These are phyloP conservation scores for Gyrodon lividus DNA, from an alignment of 768 basidiomycete genomes.

Conservation along the genomic window DNA sequence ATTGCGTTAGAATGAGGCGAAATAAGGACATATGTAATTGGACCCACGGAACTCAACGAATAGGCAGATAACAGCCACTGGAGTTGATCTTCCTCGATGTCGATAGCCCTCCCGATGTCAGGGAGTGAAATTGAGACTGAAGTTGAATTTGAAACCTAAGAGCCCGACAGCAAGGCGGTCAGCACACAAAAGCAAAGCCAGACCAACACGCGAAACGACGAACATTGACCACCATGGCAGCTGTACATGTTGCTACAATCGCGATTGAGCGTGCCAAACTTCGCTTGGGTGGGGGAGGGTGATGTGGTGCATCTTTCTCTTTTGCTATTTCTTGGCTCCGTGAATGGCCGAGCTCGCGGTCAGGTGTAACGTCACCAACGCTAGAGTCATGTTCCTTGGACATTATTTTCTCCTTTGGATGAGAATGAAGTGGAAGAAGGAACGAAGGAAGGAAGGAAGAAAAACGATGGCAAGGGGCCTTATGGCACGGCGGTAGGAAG, in stretches of 20 bases:
- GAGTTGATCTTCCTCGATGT: slow-evolving; percentile 49
- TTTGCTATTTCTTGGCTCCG: slow-evolving; percentile 4
- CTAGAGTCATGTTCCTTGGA: slow-evolving; percentile 9
- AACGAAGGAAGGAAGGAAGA: background rate
- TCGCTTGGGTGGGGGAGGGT: slow-evolving; percentile 7
- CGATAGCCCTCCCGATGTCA: slow-evolving; percentile 47
- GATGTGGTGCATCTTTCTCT: slow-evolving; percentile 3
- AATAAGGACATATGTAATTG: background rate
- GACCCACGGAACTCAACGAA: slow-evolving; percentile 62
- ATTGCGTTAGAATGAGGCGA: slow-evolving; percentile 3
- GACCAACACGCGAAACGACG: slow-evolving; percentile 4
- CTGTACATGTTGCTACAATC: slow-evolving; percentile 39
- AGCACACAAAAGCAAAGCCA: background rate
- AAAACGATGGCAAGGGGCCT: background rate
- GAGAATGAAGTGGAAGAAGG: background rate
- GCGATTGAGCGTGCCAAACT: slow-evolving; percentile 28
- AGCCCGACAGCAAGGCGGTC: slow-evolving; percentile 1
- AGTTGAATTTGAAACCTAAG: slow-evolving; percentile 36
- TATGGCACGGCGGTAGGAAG: background rate
- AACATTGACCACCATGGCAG: slow-evolving; percentile 39
- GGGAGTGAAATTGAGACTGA: slow-evolving; percentile 53
- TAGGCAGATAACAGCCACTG: slow-evolving; percentile 73
- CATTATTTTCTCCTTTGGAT: background rate
- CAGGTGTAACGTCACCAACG: slow-evolving; percentile 10
- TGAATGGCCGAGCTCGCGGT: slow-evolving; percentile 14